Evolutionary conservation across 2,329 filamentous ascomycete genomes (phyloP), one percentile per base, ranked within the genome.

Genomic region (Aspergillus sp.): DNA sequence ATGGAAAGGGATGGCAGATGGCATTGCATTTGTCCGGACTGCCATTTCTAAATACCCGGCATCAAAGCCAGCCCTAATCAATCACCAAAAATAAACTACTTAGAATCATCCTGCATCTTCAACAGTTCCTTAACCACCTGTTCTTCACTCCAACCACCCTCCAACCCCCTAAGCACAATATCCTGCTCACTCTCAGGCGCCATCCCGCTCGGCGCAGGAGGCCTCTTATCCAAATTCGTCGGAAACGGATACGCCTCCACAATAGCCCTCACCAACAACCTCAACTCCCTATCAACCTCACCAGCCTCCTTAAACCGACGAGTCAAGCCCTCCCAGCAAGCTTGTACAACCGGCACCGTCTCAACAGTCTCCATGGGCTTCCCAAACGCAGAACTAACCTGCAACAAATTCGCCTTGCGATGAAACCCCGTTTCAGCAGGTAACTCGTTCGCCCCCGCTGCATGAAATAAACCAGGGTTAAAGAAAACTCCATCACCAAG

Each of bases 301-400:
- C 51, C 58, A 22, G 52, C 51, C 41, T 35, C 45, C 45, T 48
- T 3, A 53, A 81, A 82, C 48, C 78, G 80, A 1, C 72, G 63
- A 39, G 77, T 69, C 7, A 86, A 69, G 1, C 67, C 62, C 0
- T 80, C 70, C 45, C 81, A 83, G 50, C 79, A 79, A 4, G 66
- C 58, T 30, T 70, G 69, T 2, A 83, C 72, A 5, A 82, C 68
- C 0, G 75, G 72, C 10, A 77, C 45, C 0, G 72, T 68, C 54
- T 84, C 78, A 7, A 84, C 70, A 0, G 59, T 73, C 65, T 85
- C 82, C 81, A 85, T 85, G 0, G 81, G 70, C 58, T 82, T 83
- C 0, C 81, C 81, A 56, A 84, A 80, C 0, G 80, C 79, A 50
- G 75, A 78, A 52, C 77, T 82, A 25, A 84, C 72, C 61, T 85